Evolutionary conservation across 2,329 filamentous ascomycete genomes (phyloP).

Genomic region (Grosmannia serpens): DNA sequence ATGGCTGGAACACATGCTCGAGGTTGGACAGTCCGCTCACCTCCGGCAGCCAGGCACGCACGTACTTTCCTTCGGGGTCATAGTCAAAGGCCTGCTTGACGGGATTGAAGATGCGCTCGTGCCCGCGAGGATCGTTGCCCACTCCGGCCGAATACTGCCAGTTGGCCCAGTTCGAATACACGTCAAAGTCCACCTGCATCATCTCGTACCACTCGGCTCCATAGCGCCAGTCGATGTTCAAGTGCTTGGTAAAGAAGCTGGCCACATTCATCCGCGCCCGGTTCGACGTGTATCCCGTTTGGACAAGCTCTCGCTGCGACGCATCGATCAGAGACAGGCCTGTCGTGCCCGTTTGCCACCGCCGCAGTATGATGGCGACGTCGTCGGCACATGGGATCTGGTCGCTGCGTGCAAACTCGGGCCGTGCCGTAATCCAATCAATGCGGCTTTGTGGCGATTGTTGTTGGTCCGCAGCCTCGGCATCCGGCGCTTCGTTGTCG

Average conservation of each 20-base stretch:
- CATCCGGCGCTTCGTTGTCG: background rate
- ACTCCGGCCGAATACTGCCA: conserved; percentile 77
- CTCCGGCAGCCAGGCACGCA: conserved; percentile 64
- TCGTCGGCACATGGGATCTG: conserved; percentile 31
- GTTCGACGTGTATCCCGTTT: conserved; percentile 71
- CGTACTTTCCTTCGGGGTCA: conserved; percentile 57
- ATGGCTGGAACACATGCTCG: conserved; percentile 57
- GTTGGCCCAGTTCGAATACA: conserved; percentile 67
- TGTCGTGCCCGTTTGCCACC: conserved; percentile 56
- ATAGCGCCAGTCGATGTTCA: conserved; percentile 67
- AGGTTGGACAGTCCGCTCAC: conserved; percentile 23
- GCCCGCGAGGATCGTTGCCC: conserved; percentile 64
- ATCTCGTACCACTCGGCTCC: conserved; percentile 69
- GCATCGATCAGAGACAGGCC: conserved; percentile 71
- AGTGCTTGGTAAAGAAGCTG: conserved; percentile 59
- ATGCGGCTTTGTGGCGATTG: conserved; percentile 4
- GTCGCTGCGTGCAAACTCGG: conserved; percentile 18
- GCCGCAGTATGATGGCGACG: conserved; percentile 35
- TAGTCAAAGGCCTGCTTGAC: conserved; percentile 74
- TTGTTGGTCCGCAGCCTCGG: background rate
- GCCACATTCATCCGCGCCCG: conserved; percentile 67
- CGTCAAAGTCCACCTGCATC: conserved; percentile 64
- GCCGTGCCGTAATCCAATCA: conserved; percentile 34
- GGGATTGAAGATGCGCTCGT: conserved; percentile 67
- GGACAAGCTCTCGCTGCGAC: conserved; percentile 59